These are phyloP conservation scores for Xylaria sp. DNA, from an alignment of 2,329 filamentous ascomycete genomes.

Conservation along the genomic window DNA sequence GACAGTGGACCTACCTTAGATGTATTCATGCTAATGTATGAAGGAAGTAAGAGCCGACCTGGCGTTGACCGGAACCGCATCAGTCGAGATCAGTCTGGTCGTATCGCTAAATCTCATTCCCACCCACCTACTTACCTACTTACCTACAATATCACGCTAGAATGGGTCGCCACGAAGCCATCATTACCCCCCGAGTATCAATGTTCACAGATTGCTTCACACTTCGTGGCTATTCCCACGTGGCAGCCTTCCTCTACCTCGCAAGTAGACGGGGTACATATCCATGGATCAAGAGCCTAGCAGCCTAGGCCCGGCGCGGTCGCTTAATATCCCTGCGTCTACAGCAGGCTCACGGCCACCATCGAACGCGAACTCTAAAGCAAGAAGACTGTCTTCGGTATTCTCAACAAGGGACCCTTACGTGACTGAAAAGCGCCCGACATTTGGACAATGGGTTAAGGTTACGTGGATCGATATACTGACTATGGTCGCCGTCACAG, in stretches of 20 bases:
- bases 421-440: conserved; percentile 39
- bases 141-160: not conserved
- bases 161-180: conserved; percentile 8
- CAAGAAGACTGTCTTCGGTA: conserved; percentile 13
- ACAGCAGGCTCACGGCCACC: not conserved
- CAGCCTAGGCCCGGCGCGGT: conserved; percentile 11
- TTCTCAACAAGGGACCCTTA: conserved; percentile 26
- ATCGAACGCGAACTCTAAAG: conserved; percentile 13
- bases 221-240: conserved; percentile 12
- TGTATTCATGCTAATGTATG: not conserved
- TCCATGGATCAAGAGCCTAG: conserved; percentile 22
- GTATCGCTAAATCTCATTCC: conserved; percentile 7
- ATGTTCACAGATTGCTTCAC: conserved; percentile 16
- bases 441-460: conserved; percentile 63
- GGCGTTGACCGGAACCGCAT: not conserved
- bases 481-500: conserved; percentile 68
- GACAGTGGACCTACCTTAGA: conserved; percentile 9
- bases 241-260: not conserved
- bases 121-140: conserved; percentile 19
- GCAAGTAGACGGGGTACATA: not conserved
- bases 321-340: conserved; percentile 1
- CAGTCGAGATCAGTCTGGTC: not conserved
- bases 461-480: conserved; percentile 69
- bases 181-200: conserved; percentile 10
- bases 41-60: conserved; percentile 4